Percentiles rank a stretch among this genome's conserved stretches.
phyloP scores from a whole-genome alignment of 2,329 filamentous ascomycete species.

The Sporothrix sp. region DNA sequence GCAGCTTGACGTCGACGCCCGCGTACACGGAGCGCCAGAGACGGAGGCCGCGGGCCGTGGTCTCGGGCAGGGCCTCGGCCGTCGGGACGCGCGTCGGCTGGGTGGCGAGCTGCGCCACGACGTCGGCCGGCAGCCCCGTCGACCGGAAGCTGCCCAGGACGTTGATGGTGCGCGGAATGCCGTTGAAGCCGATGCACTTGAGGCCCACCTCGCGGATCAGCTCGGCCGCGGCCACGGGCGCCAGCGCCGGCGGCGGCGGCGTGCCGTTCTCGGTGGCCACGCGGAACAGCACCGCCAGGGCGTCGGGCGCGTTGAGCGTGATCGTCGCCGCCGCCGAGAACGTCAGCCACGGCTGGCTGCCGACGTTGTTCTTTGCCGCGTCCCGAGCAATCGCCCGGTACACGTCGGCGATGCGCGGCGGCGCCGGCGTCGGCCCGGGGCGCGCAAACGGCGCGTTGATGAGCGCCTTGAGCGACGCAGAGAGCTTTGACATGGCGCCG shows the following conservation, averaged over 20 bases:
- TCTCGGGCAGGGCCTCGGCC: slow-evolving; percentile 42
- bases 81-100: slow-evolving; percentile 45
- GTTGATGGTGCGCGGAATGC: slow-evolving; percentile 77
- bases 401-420: slow-evolving; percentile 51
- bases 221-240: slow-evolving; percentile 46
- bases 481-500: slow-evolving; percentile 60
- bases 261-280: slow-evolving; percentile 30
- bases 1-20: slow-evolving; percentile 63
- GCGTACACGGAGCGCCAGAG: slow-evolving; percentile 73
- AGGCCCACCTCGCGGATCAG: slow-evolving; percentile 62
- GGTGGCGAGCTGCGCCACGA: slow-evolving; percentile 45
- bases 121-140: slow-evolving; percentile 46
- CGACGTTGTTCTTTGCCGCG: slow-evolving; percentile 52
- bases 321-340: slow-evolving; percentile 69
- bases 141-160: slow-evolving; percentile 44
- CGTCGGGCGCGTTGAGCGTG: slow-evolving; percentile 77
- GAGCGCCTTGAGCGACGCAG: slow-evolving; percentile 59
- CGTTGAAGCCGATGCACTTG: slow-evolving; percentile 56
- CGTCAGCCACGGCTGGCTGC: slow-evolving; percentile 54
- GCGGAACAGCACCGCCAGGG: slow-evolving; percentile 53
- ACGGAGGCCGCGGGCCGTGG: slow-evolving; percentile 47
- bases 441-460: slow-evolving; percentile 61
- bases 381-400: slow-evolving; percentile 55
- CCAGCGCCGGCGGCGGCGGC: slow-evolving; percentile 10
- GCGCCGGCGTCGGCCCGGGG: slow-evolving; percentile 55